Evolutionary conservation across 371 early-diverging fungal species (phyloP).

Genomic region (Mycotypha africana): DNA sequence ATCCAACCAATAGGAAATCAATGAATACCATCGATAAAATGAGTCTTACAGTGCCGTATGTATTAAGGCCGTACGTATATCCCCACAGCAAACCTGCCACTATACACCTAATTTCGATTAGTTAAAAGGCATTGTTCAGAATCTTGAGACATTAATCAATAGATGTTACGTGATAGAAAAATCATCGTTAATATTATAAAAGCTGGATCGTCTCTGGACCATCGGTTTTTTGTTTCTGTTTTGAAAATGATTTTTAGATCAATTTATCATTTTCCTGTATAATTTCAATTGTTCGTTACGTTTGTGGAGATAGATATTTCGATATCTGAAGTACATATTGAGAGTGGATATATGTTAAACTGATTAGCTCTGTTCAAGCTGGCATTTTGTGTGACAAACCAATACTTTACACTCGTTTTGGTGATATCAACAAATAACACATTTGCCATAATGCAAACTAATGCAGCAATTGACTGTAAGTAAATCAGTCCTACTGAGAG

Average conservation of each 20-base stretch:
- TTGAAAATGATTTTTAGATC: not conserved
- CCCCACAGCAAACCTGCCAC: slow-evolving; percentile 75
- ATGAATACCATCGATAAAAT: slow-evolving; percentile 71
- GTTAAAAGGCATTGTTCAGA: no score
- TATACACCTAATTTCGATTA: slow-evolving; percentile 14
- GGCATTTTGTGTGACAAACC: not conserved
- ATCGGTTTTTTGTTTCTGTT: slow-evolving; percentile 91
- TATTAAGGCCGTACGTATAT: slow-evolving; percentile 53
- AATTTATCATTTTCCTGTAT: not conserved
- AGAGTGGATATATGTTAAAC: no score
- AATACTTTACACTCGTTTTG: slow-evolving; percentile 74
- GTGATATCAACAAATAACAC: slow-evolving; percentile 80
- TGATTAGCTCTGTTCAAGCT: slow-evolving; percentile 59
- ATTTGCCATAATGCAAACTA: slow-evolving; percentile 71
- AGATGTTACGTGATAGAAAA: slow-evolving; percentile 51
- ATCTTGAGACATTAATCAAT: no score
- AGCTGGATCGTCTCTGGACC: slow-evolving; percentile 94
- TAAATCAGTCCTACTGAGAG: not conserved
- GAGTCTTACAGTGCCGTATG: slow-evolving; percentile 56
- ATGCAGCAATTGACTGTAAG: not conserved
- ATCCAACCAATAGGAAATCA: slow-evolving; percentile 69
- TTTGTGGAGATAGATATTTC: slow-evolving; percentile 90
- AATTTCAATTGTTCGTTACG: slow-evolving; percentile 44
- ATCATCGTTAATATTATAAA: slow-evolving; percentile 69
- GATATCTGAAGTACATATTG: slow-evolving; percentile 82